Evolutionary conservation across 345 rosid genomes (phyloP).

Genomic region (Eucalyptus melliodora): DNA sequence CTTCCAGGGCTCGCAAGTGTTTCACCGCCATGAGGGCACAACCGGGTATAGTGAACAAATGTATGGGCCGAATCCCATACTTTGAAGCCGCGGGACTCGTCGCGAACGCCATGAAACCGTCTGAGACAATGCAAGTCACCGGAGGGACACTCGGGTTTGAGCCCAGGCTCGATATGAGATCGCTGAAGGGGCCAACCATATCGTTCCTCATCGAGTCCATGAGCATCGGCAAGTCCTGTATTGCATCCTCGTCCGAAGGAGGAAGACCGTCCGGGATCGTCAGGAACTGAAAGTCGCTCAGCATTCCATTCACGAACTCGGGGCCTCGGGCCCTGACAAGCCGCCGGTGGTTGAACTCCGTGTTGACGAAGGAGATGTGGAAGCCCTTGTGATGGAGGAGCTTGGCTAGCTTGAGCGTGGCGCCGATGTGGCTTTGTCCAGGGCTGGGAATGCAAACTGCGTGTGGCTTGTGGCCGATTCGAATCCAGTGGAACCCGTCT

Average conservation of each 20-base stretch:
- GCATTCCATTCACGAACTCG: neutral
- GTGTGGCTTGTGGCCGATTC: neutral
- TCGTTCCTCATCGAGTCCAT: neutral
- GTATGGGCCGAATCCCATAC: too few relatives aligned
- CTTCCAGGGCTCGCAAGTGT: neutral
- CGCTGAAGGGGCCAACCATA: neutral
- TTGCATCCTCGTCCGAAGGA: neutral
- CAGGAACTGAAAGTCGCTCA: neutral
- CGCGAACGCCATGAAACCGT: too few relatives aligned
- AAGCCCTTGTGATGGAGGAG: conserved; percentile 5
- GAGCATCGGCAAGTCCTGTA: neutral
- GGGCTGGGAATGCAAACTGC: neutral
- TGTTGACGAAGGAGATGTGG: conserved; percentile 3
- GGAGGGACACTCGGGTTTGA: too few relatives aligned
- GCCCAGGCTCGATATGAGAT: neutral
- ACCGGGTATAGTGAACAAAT: too few relatives aligned
- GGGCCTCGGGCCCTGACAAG: neutral
- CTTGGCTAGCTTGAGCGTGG: conserved; percentile 2
- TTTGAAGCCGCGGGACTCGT: too few relatives aligned
- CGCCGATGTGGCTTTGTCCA: conserved; percentile 5
- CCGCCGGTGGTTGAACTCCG: conserved; percentile 4
- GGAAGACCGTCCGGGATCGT: neutral
- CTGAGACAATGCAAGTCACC: too few relatives aligned
- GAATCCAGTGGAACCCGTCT: neutral
- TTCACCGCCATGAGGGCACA: neutral